Base-by-base conservation (phyloP, 257 asterid species). In the Ehretia macrophylla region DNA sequence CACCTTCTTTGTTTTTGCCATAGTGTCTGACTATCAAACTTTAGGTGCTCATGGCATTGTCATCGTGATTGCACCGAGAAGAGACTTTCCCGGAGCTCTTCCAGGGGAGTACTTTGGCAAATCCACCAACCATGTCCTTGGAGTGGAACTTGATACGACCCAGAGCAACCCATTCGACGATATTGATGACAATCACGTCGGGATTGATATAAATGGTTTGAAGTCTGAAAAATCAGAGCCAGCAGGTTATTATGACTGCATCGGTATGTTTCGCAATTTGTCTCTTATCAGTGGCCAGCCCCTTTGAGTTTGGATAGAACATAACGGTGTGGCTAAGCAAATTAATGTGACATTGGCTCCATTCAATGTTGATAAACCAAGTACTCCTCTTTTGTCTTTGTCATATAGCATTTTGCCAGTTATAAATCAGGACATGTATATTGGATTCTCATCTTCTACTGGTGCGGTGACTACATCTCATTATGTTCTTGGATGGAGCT, bases 401-500 rank as follows among this genome's bases (percentile, higher is more conserved):
- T 0, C 0, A 0, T 14, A 69, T 11, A 74, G 83, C 32, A 45
- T 81, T 55, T 69, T 86, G 0, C 0, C 13, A 0, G 69, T 77
- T 38, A 23, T 81, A 42, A 39, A 64, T 20, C 57, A 75, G 13
- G 32, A 16, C 14, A 74, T 71, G 88, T 85, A 79, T 60, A 85
- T 65, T 11, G 81, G 81, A 18, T 87, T 87, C 70, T 85, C 96
- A 0, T 86, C 91, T 1, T 77, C 96, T 40, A 87, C 94, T 0
- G 96, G 96, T 9, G 1, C 16, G 35, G 55, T 63, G 48, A 53
- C 77, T 0, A 85, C 94, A 74, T 66, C 84, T 52, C 96, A 87
- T 74, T 87, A 78, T 73, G 72, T 87, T 61, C 84, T 87, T 20
- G 96, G 96, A 40, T 87, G 96, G 94, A 87, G 91, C 58, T 83